These are phyloP conservation scores for Cicer arietinum DNA, from an alignment of 306 rosid genomes.

Conservation along the genomic window DNA sequence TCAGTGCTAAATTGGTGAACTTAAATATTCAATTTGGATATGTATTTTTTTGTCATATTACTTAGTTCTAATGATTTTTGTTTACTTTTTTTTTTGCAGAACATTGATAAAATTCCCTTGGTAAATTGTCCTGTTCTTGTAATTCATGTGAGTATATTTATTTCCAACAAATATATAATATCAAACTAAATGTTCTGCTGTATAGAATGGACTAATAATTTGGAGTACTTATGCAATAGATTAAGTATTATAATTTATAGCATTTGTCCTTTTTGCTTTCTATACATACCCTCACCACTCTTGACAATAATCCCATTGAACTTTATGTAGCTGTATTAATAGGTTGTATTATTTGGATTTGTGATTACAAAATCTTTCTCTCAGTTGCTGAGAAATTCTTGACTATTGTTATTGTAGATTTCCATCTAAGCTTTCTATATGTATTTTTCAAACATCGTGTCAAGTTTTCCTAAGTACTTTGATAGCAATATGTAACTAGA, in stretches of 20 bases:
- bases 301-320: background rate
- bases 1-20: slow-evolving; percentile 19
- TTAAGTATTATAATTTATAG: background rate
- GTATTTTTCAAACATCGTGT: slow-evolving; percentile 16
- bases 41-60: background rate
- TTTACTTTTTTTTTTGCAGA: slow-evolving; percentile 62
- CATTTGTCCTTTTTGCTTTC: background rate
- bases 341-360: slow-evolving; percentile 18
- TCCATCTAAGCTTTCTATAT: slow-evolving; percentile 31
- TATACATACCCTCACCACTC: slow-evolving; percentile 4
- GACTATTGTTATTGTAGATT: slow-evolving; percentile 11
- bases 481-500: slow-evolving; percentile 1
- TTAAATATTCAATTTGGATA: slow-evolving; percentile 3
- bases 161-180: slow-evolving; percentile 24
- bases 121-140: slow-evolving; percentile 88
- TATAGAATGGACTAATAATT: slow-evolving; percentile 1
- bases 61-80: slow-evolving; percentile 28
- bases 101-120: slow-evolving; percentile 84
- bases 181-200: background rate
- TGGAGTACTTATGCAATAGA: slow-evolving; percentile 2
- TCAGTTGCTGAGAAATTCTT: slow-evolving; percentile 18
- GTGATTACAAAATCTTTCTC: slow-evolving; percentile 11
- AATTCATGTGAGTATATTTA: slow-evolving; percentile 82
- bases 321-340: slow-evolving; percentile 4
- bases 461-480: slow-evolving; percentile 16